These are phyloP conservation scores for Rutstroemia sp. DNA, from an alignment of 2,329 filamentous ascomycete species.

Conservation along the genomic window DNA sequence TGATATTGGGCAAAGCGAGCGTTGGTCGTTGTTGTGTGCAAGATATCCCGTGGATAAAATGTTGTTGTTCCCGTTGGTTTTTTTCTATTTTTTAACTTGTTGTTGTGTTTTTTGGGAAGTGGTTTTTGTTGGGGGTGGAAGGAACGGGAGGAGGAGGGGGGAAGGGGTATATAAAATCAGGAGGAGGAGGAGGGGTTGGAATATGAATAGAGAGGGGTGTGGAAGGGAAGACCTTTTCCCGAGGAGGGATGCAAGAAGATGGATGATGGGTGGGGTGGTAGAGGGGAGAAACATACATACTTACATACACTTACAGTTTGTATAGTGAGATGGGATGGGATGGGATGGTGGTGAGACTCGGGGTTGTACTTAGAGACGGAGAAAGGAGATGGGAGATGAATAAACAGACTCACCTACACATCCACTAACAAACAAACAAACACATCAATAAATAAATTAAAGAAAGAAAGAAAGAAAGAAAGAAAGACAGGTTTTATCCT, in stretches of 20 bases:
- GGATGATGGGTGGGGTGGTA: neutral
- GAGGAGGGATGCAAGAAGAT: neutral
- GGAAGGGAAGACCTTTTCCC: too few relatives aligned
- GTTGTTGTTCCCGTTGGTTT: neutral
- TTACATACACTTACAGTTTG: neutral
- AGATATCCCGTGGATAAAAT: neutral
- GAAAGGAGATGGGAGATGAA: neutral
- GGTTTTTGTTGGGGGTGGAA: too few relatives aligned
- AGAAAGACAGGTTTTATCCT: too few relatives aligned
- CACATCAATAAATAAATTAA: too few relatives aligned
- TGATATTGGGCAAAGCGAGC: neutral
- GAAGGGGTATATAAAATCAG: too few relatives aligned
- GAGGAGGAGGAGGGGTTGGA: too few relatives aligned
- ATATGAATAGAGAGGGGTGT: too few relatives aligned
- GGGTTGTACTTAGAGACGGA: neutral
- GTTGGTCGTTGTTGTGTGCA: neutral
- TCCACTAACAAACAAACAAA: too few relatives aligned
- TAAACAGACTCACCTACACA: neutral
- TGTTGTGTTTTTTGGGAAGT: too few relatives aligned
- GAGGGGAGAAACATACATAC: neutral
- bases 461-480: too few relatives aligned
- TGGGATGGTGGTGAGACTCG: neutral
- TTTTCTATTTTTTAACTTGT: neutral
- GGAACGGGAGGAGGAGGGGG: too few relatives aligned
- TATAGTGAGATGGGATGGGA: neutral